Conservation (phyloP, 2,329 filamentous ascomycete species). For the Didymella pinodella region DNA sequence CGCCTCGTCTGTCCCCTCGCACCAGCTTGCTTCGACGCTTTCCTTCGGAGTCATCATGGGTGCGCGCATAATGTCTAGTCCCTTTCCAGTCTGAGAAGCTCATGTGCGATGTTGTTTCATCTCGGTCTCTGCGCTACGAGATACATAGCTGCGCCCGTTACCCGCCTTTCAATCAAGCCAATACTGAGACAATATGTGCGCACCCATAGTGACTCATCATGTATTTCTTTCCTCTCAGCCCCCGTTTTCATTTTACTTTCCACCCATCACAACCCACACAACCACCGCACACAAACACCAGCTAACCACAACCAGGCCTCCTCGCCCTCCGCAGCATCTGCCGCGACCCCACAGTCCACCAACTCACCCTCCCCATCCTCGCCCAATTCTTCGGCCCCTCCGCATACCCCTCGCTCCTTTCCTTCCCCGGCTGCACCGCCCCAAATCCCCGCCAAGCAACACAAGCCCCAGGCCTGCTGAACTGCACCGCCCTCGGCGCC, state of each 20-base stretch:
- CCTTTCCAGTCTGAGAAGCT: constrained; percentile 8
- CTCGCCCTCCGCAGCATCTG: constrained; percentile 45
- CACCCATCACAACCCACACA: background rate
- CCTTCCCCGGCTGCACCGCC: constrained; percentile 48
- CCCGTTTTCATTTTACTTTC: background rate
- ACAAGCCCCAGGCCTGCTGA: constrained; percentile 50
- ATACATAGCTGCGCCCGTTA: constrained; percentile 18
- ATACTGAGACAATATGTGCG: constrained; percentile 14
- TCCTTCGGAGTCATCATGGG: constrained; percentile 7
- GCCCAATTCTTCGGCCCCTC: constrained; percentile 42
- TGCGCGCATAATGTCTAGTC: constrained; percentile 21
- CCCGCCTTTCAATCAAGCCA: constrained; percentile 18
- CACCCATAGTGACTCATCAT: constrained; percentile 9
- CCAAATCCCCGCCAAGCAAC: constrained; percentile 41
- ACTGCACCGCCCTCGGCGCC: constrained; percentile 49
- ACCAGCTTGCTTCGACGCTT: too few species aligned
- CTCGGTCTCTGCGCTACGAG: constrained; percentile 1
- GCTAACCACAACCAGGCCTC: constrained; percentile 22
- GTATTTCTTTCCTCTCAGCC: background rate
- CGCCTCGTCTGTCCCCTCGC: too few species aligned
- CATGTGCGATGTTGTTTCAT: background rate
- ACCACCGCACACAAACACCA: background rate
- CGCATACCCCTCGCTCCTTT: constrained; percentile 42
- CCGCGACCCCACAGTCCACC: constrained; percentile 45
- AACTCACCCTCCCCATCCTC: constrained; percentile 50